Base-by-base conservation (phyloP, 768 basidiomycete genomes). In the Podaxis carcinomalis region DNA sequence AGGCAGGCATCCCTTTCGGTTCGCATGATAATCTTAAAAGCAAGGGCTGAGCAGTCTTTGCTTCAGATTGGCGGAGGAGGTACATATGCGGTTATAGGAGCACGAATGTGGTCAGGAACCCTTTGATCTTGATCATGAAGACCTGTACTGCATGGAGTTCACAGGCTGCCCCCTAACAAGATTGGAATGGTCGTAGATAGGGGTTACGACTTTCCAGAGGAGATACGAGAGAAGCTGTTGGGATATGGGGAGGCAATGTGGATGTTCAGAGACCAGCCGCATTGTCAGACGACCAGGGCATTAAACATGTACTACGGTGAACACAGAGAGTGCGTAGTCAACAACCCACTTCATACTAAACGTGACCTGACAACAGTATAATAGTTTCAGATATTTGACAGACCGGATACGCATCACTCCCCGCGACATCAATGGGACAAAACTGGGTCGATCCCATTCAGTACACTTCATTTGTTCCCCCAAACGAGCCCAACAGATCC, bases 391-490 rank as follows among this genome's bases (percentile, higher is more conserved):
- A 66, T 96, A 95, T 68, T 76, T 86, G 52, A 91, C 89, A 0
- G 83, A 89, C 35, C 80, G 88, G 56, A 78, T 87, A 57, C 84
- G 86, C 4, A 78, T 95, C 57, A 85, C 82, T 11, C 93, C 93
- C 21, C 75, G 74, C 56, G 92, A 96, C 72, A 75, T 94, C 51
- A 68, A 68, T 2, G 76, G 70, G 6, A 87, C 87, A 4, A 77
- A 69, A 56, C 75, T 93, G 5, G 80, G 65, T 19, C 68, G 66
- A n/a, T 72, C 92, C 13, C 67, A 71, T 16, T 79, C 78, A 19
- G 67, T 96, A 46, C 94, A 97, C 72, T 93, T 93, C 66, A 86
- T 94, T 21, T 95, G 93, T 69, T 92, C 92, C 3, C 93, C 94
- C 0, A 69, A 76, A 1, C 82, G 94, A 46, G 91, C 92, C 3